Conservation (phyloP, 2,329 filamentous ascomycete genomes). For the Hymenoscyphus scutula region DNA sequence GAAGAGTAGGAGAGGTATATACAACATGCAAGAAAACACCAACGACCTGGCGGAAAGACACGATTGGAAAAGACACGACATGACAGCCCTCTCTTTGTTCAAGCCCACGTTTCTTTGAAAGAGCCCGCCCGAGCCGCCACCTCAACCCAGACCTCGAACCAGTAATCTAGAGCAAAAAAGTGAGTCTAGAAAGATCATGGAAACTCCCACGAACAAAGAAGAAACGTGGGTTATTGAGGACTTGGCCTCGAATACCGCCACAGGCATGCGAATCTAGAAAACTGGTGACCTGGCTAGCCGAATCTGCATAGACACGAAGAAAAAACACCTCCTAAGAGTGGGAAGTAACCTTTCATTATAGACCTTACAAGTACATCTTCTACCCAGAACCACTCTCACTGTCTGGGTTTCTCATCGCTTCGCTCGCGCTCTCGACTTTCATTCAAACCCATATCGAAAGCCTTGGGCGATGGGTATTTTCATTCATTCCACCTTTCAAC, state of each 20-base stretch:
- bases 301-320: background rate
- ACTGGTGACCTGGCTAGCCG: background rate
- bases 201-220: background rate
- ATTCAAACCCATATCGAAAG: conserved; percentile 7
- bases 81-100: background rate
- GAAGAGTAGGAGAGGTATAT: background rate
- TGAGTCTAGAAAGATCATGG: background rate
- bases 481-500: conserved; percentile 11
- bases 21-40: background rate
- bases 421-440: background rate
- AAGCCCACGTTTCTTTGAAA: background rate
- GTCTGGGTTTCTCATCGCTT: background rate
- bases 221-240: background rate
- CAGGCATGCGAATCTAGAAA: no score
- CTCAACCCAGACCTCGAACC: background rate
- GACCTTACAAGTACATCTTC: background rate
- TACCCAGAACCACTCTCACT: background rate
- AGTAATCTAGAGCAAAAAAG: background rate
- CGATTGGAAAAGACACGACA: background rate
- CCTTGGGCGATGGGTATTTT: conserved; percentile 16
- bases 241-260: background rate
- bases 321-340: background rate
- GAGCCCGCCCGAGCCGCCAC: background rate
- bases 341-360: background rate
- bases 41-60: background rate